Evolutionary conservation across 1,139 yeast genomes (phyloP), one percentile per base, ranked within the genome.

Genomic region (Citeromyces siamensis): DNA sequence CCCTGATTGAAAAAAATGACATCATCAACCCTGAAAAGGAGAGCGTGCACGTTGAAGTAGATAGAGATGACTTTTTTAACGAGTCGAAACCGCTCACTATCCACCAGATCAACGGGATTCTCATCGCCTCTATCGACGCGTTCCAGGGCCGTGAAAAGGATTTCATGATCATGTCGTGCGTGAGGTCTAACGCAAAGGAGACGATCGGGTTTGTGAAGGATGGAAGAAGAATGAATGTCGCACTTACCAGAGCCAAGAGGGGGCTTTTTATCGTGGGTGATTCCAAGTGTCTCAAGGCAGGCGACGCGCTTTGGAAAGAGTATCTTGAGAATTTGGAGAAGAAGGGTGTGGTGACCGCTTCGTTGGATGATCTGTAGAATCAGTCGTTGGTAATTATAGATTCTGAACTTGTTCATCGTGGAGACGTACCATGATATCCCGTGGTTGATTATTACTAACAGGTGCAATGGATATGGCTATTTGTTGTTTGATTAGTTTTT

Each of bases 111-210:
- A 71, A 77, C 31, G 80, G 70, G 19, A 68, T 78, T n/a, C 71
- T 75, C 68, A 68, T 78, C 38, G 82, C 85, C 1, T 80, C 94
- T 34, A 95, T 88, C 27, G 96, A 88, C 60, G 94, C 95, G 1
- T 88, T 88, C 68, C 96, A 88, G 60, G 97, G 97, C 35, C 73
- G 96, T 45, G 97, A 88, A 56, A 88, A 88, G 57, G 95, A 88
- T 52, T 85, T 74, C 50, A 84, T 88, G 42, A 82, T 88, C 38
- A 58, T 88, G 40, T 80, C 94, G 21, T 86, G 96, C 66, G 96
- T 86, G 34, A 72, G 97, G 52, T 90, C 95, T 32, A 86, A 86
- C 52, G 93, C 84, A 40, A 71, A 68, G 37, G 85, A 80, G 48
- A 71, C 68, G 7, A 84, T 88, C 56, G 97, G 97, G 27, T 86